phyloP scores from a whole-genome alignment of 2,329 filamentous ascomycete genomes.

The Pyricularia pennisetigena region DNA sequence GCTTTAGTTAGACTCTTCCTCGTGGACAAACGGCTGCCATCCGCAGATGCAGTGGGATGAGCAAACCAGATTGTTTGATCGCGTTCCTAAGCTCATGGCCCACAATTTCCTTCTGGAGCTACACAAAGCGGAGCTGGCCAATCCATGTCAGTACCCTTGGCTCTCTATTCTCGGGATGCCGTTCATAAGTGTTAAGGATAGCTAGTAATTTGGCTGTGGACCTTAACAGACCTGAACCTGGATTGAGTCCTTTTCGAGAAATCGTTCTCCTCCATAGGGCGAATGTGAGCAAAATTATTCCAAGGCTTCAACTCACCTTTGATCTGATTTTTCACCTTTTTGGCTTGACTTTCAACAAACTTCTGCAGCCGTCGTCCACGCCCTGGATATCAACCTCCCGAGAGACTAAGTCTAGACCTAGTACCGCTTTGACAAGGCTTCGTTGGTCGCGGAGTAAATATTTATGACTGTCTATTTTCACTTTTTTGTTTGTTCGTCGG shows the following conservation, averaged over 20 bases:
- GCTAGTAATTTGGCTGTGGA: background rate
- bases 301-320: background rate
- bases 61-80: background rate
- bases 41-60: background rate
- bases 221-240: background rate
- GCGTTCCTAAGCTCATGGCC: background rate
- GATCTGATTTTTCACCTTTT: background rate
- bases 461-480: background rate
- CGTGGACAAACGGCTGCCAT: background rate
- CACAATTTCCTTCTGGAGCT: background rate
- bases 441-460: background rate
- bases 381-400: background rate
- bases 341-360: background rate
- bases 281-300: background rate
- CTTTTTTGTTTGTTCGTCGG: background rate
- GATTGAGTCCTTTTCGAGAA: background rate
- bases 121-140: background rate
- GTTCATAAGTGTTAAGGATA: constrained; percentile 1
- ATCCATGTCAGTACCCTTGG: background rate
- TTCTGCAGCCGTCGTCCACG: background rate
- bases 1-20: too few species aligned
- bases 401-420: too few species aligned
- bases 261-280: background rate
- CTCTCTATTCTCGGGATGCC: background rate
- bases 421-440: background rate